Evolutionary conservation across 306 rosid species (phyloP), one percentile per base, ranked within the genome.

Genomic region (Gastrolobium bilobum): DNA sequence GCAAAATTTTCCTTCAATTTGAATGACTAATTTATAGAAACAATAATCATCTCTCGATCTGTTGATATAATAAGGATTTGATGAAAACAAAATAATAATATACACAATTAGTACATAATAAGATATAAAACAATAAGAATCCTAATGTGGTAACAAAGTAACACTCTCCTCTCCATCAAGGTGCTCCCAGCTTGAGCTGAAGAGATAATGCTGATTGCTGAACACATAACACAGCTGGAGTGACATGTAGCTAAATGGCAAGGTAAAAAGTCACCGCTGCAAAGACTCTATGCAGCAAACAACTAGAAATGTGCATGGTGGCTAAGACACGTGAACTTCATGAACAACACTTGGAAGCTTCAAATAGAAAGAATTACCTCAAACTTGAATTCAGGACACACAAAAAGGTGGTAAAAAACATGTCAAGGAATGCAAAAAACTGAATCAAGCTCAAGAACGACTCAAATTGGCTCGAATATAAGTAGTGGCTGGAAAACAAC

Each of bases 401-500:
- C 7, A 70, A 53, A 54, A 46, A 43, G 34, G 10, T 65, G 0
- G 14, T 70, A 73, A 43, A 73, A 20, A n/a, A 81, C 31, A 67
- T 56, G 37, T 65, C 47, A 66, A 75, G 47, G 33, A 34, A 75
- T 64, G 47, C 3, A 42, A 74, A 65, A 48, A 34, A 50, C 26
- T 11, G 43, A 68, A 42, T 76, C 59, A 47, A 50, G 50, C 76
- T 67, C 31, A 10, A 80, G 37, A 47, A 3, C 20, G 47, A 52
- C 60, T 77, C 65, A 59, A 58, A 60, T 58, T 6, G 60, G 63
- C 64, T 67, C 54, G 64, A 75, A 63, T 57, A 20, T n/a, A 53
- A n/a, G 42, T 34, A 76, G 69, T 51, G 82, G 82, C 68, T 61
- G 61, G 33, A 76, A 69, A 43, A 69, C 46, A 82, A 76, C 37